Conservation (phyloP, 1,284 basidiomycete genomes). For the Coniferiporia sulphurascens region DNA sequence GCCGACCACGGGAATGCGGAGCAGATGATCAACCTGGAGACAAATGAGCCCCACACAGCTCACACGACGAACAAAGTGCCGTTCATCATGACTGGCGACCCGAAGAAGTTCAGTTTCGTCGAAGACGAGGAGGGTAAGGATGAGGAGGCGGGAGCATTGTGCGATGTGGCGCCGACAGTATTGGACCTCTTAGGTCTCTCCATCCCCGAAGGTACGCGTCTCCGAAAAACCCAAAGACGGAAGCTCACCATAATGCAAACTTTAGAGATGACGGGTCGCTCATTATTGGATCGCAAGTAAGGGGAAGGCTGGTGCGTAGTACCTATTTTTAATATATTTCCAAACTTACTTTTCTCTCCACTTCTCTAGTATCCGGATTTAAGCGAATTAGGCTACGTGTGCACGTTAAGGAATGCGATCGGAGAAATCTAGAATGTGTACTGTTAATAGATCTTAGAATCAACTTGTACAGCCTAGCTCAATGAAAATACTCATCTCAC, state of each 20-base stretch:
- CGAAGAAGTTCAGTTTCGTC: conserved; percentile 43
- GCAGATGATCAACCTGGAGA: conserved; percentile 83
- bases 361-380: neutral
- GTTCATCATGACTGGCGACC: conserved; percentile 68
- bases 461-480: neutral
- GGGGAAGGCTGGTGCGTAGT: neutral
- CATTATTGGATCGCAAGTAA: conserved; percentile 39
- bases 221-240: neutral
- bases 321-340: neutral
- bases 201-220: conserved; percentile 50
- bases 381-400: too few species aligned
- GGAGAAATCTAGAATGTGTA: conserved; percentile 3
- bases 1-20: conserved; percentile 93
- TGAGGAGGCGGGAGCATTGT: conserved; percentile 67
- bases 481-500: neutral
- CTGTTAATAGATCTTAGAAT: conserved; percentile 2
- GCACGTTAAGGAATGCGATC: neutral
- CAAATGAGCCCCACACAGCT: conserved; percentile 81
- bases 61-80: conserved; percentile 84
- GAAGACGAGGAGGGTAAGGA: conserved; percentile 40
- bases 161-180: conserved; percentile 86
- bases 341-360: neutral
- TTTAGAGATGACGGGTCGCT: conserved; percentile 55
- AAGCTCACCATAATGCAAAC: conserved; percentile 10
- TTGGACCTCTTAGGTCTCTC: conserved; percentile 66